A percentile compares a stretch with the other conserved stretches of the same genome.
Evolutionary conservation across 2,329 filamentous ascomycete species (phyloP).

Genomic region (Colletotrichum euphorbiae): DNA sequence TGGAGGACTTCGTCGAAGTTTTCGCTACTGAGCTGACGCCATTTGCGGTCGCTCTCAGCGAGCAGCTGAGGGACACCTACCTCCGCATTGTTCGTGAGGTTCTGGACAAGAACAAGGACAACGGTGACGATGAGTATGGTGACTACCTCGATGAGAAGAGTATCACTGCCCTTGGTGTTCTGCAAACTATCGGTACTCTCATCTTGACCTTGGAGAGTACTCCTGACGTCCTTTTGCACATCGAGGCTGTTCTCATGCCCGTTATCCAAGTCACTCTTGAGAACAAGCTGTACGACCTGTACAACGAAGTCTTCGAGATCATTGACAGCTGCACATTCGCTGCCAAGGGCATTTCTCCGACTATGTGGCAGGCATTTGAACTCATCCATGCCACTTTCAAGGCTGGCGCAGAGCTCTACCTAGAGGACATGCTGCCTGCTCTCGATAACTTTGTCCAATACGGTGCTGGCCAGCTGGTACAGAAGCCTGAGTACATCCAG

Average conservation of each 20-base stretch:
- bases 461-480: constrained; percentile 80
- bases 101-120: constrained; percentile 82
- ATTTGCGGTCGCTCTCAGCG: constrained; percentile 94
- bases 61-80: constrained; percentile 96
- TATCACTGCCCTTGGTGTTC: constrained; percentile 93
- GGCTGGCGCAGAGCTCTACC: constrained; percentile 93
- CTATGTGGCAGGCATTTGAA: constrained; percentile 99
- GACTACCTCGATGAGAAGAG: constrained; percentile 98
- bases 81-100: constrained; percentile 92
- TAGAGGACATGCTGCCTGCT: constrained; percentile 98
- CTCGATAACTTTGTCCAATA: constrained; percentile 98
- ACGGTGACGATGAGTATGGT: constrained; percentile 82
- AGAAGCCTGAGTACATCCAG: constrained; percentile 87
- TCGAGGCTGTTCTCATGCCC: constrained; percentile 96
- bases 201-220: constrained; percentile 98
- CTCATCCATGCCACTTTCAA: constrained; percentile 98
- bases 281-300: constrained; percentile 97
- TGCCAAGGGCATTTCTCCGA: constrained; percentile 92
- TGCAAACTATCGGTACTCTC: constrained; percentile 97
- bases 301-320: constrained; percentile 99
- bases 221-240: constrained; percentile 91
- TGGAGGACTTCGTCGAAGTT: constrained; percentile 99
- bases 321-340: constrained; percentile 99
- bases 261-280: constrained; percentile 96
- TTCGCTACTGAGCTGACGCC: constrained; percentile 97